phyloP scores from a whole-genome alignment of 2,329 filamentous ascomycete species.

The Pseudogymnoascus sp. region DNA sequence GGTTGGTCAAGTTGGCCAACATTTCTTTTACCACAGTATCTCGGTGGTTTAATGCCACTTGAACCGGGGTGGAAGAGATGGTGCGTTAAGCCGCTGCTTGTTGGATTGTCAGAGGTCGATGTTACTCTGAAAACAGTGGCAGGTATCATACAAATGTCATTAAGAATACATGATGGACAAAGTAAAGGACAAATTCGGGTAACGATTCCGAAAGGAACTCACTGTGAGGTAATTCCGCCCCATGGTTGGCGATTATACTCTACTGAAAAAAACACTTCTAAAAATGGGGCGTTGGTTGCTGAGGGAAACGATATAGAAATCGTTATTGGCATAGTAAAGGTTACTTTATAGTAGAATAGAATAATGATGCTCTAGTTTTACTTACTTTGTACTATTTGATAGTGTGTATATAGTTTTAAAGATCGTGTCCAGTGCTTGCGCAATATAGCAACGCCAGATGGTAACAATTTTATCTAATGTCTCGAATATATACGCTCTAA shows the following conservation, averaged over 20 bases:
- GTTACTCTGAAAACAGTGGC: slow-evolving; percentile 12
- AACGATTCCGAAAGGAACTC: slow-evolving; percentile 13
- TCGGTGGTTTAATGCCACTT: slow-evolving; percentile 16
- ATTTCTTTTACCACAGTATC: slow-evolving; percentile 17
- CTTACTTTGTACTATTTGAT: neutral
- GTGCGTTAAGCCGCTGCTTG: slow-evolving; percentile 17
- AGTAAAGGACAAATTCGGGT: slow-evolving; percentile 13
- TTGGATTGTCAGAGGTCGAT: slow-evolving; percentile 13
- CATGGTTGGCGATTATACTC: neutral
- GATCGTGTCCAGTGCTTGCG: neutral
- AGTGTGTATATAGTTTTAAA: neutral
- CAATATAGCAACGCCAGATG: neutral
- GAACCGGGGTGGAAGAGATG: slow-evolving; percentile 16
- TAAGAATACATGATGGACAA: slow-evolving; percentile 11
- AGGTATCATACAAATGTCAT: slow-evolving; percentile 12
- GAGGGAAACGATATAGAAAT: neutral
- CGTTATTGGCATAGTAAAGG: neutral
- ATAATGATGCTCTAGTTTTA: neutral
- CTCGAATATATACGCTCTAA: neutral
- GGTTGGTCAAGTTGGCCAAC: slow-evolving; percentile 20
- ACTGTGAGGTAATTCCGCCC: neutral
- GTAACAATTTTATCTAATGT: neutral
- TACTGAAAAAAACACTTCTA: neutral
- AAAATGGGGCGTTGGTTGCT: neutral
- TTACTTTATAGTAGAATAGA: neutral